Evolutionary conservation across 1,284 basidiomycete genomes (phyloP).

Genomic region (Golubevia sp.): DNA sequence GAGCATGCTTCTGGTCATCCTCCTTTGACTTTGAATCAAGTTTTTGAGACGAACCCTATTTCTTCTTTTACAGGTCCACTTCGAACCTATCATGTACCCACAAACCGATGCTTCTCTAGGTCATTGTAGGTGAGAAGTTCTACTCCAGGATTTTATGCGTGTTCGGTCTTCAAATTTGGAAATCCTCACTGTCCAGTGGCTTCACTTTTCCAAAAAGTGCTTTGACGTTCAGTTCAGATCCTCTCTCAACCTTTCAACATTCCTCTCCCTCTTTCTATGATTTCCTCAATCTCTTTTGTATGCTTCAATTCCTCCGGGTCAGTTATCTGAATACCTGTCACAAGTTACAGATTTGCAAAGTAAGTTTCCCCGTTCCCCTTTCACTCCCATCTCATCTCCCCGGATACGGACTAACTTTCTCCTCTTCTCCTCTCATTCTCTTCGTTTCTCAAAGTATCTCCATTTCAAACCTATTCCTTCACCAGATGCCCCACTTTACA

Average conservation of each 20-base stretch:
- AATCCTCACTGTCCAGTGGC: no score
- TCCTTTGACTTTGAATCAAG: no score
- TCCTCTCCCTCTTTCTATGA: background rate
- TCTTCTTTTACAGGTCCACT: conserved; percentile 27
- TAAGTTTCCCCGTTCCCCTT: background rate
- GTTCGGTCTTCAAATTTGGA: no score
- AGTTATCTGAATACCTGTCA: conserved; percentile 51
- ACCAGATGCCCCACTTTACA: conserved; percentile 19
- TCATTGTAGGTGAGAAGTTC: conserved; percentile 45
- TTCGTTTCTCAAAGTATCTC: conserved; percentile 20
- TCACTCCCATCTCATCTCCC: background rate
- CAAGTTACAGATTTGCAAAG: conserved; percentile 37
- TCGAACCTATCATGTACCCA: conserved; percentile 36
- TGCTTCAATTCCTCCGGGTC: background rate
- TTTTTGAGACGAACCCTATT: no score
- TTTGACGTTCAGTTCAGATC: no score
- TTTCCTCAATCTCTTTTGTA: background rate
- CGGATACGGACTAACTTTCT: background rate
- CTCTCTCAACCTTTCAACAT: no score
- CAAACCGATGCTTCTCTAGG: conserved; percentile 50
- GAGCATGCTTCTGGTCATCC: no score
- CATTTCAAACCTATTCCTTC: conserved; percentile 43
- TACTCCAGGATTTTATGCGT: no score
- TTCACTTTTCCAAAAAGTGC: no score
- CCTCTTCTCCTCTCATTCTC: no score